Base-by-base conservation (phyloP, 352 stramenopile genomes). In the Blastocystis sp. region DNA sequence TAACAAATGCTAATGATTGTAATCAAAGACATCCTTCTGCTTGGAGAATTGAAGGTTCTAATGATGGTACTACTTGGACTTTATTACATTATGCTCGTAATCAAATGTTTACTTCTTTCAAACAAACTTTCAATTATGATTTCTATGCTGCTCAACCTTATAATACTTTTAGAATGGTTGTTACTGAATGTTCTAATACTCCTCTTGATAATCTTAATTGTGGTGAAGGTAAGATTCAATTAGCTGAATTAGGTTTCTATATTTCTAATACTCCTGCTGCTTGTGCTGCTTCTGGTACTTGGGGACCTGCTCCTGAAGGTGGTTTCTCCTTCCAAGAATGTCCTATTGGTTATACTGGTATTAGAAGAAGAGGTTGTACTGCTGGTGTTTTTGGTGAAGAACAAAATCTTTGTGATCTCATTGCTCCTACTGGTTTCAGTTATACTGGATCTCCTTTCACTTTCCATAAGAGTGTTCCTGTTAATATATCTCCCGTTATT, bases 381-480 rank as follows among this genome's bases (percentile, higher is more conserved):
- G n/a, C n/a, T n/a, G n/a, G n/a, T n/a, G n/a, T n/a, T n/a, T n/a
- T n/a, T n/a, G n/a, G n/a, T n/a, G n/a, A n/a, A n/a, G n/a, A n/a
- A n/a, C n/a, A n/a, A n/a, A 62, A 62, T n/a, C n/a, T 62, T 13
- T 62, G 52, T 32, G 41, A 39, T 11, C 52, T 42, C 11, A 42
- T 42, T 9, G 37, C 36, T 21, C 52, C 52, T 18, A 54, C 52
- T 28, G 48, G 42, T 19, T 11, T 43, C 7, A 16, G 27, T 10
- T 62, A 62, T 28, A n/a, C n/a, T n/a, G n/a, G n/a, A n/a, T n/a
- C n/a, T n/a, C n/a, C n/a, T n/a, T n/a, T n/a, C n/a, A 62, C 52
- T 7, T n/a, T 62, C 19, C 39, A 62, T 39, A 62, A 62, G 52
- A 46, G 25, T 13, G 52, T 52, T n/a, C 25, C 48, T 39, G 54